Evolutionary conservation across 169 alveolate genomes (phyloP), one percentile per base, ranked within the genome.

Genomic region (Eimeria necatrix): DNA sequence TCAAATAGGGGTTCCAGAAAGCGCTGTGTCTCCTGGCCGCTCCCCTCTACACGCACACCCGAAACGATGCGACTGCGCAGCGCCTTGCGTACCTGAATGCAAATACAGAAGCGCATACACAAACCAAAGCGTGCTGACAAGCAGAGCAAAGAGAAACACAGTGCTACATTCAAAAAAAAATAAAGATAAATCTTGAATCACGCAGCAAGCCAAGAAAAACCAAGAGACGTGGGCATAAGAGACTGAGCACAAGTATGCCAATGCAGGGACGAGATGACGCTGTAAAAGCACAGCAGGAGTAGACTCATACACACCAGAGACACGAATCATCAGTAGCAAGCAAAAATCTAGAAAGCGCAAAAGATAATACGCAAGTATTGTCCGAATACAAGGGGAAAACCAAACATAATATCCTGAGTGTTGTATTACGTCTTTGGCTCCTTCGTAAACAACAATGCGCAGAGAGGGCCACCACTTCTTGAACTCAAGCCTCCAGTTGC

Each of bases 401-500:
- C 20, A 10, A 0, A 2, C 20, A 10, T 10, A 56, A 56, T 56
- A 18, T 10, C 68, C 20, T 56, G 68, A 56, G 68, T 18, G 68
- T 18, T 56, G 68, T 3, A 10, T 56, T 22, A 74, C 85, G n/a
- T 96, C 93, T 96, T 97, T 97, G 4, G 97, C 83, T 18, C 98
- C 98, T 94, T 97, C 98, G 95, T 97, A 99, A 24, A 98, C 97
- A 24, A 98, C 97, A 20, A 97, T 95, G 90, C 98, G 98, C 53
- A 98, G 96, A 46, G 97, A 97, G 12, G 99, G 99, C 64, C 98
- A 98, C 99, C 99, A 99, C 70, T 97, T 96, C 59, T 98, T 98
- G 94, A 99, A 98, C 94, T 98, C 99, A 56, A 96, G 94, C 26
- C 95, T 96, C 99, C 99, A 99, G 95, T 98, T 98, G 56, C 99